Base-by-base conservation (phyloP, 208 protist genomes). In the Dictyostelium gargantuum region DNA sequence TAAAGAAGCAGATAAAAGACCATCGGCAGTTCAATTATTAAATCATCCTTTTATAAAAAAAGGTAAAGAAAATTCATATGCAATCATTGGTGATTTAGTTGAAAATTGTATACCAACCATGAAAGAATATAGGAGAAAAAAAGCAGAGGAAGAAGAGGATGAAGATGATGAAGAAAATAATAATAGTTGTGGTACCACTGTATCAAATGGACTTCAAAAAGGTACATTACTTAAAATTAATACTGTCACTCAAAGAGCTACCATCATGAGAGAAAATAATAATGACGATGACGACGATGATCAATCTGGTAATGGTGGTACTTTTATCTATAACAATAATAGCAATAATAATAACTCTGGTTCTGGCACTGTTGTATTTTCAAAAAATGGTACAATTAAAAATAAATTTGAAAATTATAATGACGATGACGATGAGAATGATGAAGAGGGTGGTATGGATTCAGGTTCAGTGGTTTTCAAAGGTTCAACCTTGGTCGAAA, bases 1-100 rank as follows among this genome's bases (percentile, higher is more conserved):
- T 32, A 94, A 94, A 40, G 92, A 94, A 6, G 81, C 91, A 3
- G 86, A 84, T 17, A 79, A 93, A 58, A 35, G 93, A 40, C 92
- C 93, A 10, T 82, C 82, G 2, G 86, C 93, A 19, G 54, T 38
- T 11, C 61, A 93, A 32, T 84, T 95, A 17, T 58, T 95, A 6
- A 29, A 91, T n/a, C 84, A 91, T 46, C 84, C 84, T 32, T 91
- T 91, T n/a, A 80, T 91, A 38, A 48, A 42, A 17, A 48, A 44
- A 32, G 70, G 84, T 29, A 91, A 91, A 52, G 23, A 50, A 10
- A 19, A 89, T 19, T n/a, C 19, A 11, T 13, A 35, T 13, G 0
- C 42, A 17, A 89, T 77, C 10, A 89, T 89, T 19, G 40, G 48
- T 35, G 70, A 89, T 42, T 29, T 89, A 6, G 82, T 89, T 0